Base-by-base conservation (phyloP, 148 eudicot species). In the Chenopodium album region DNA sequence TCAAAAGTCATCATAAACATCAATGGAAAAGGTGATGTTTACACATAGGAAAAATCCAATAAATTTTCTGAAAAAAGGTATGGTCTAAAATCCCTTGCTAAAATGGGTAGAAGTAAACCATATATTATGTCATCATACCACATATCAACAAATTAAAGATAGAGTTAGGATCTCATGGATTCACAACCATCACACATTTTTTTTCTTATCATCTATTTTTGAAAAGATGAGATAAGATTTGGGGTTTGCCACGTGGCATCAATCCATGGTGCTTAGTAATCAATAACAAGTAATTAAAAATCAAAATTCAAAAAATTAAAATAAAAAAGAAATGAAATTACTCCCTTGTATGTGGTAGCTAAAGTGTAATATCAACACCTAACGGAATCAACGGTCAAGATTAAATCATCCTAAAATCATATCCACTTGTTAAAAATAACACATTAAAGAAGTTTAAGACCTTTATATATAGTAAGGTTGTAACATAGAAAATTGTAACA, bases 221-320 rank as follows among this genome's bases (percentile, higher is more conserved):
- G 22, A 1, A 4, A n/a, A 59, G 85, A 82, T 77, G 77, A 85
- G 89, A 87, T 85, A 85, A 87, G 89, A 80, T 85, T 76, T 68
- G 12, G 54, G 29, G 37, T 26, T 37, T 67, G 73, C 78, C 88
- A 86, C 88, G 88, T 86, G 88, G 83, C 90, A 65, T 34, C 11
- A 19, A 16, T 2, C 73, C 67, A 64, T 84, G 80, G 86, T 81
- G 1, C 50, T 75, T 68, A 19, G 64, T 59, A 80, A 75, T 75
- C 80, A n/a, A n/a, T n/a, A n/a, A n/a, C n/a, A 80, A 78, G 70
- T 56, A 75, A 4, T 56, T 65, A 71, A 62, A 62, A 41, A 56
- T 32, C 54, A 85, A 70, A 47, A 22, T 14, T 3, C 1, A 54
- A 79, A 59, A 7, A 52, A 31, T 28, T 48, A 2, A 14, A 68